Conservation (phyloP, 129 eudicot species). For the Gnaphalium uliginosum region DNA sequence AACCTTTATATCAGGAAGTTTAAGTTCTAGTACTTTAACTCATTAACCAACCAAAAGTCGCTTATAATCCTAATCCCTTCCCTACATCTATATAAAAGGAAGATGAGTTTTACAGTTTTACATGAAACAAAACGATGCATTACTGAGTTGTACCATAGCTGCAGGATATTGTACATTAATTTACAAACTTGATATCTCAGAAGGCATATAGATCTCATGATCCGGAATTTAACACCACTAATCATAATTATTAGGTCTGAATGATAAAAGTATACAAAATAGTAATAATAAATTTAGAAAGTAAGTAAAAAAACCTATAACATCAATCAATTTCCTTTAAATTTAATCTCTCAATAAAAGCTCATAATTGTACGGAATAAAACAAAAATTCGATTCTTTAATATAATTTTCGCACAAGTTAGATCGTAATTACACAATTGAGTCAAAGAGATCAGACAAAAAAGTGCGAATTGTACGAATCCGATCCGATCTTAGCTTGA, state of each 20-base stretch:
- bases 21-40: too few relatives aligned
- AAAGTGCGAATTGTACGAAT: conserved; percentile 20
- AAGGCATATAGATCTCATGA: conserved; percentile 21
- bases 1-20: too few relatives aligned
- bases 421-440: conserved; percentile 10
- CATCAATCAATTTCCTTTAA: conserved; percentile 1
- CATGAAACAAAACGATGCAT: not conserved
- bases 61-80: too few relatives aligned
- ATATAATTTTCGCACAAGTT: not conserved
- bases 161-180: not conserved
- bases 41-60: too few relatives aligned
- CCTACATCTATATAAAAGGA: too few relatives aligned
- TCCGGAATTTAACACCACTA: conserved; percentile 9
- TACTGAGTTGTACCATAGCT: not conserved
- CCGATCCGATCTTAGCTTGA: conserved; percentile 38
- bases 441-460: conserved; percentile 17
- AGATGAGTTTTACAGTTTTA: too few relatives aligned
- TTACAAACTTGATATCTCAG: conserved; percentile 6
- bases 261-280: too few relatives aligned
- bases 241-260: not conserved
- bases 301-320: not conserved
- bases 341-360: conserved; percentile 4
- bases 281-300: not conserved
- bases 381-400: not conserved
- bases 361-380: conserved; percentile 15